phyloP scores from a whole-genome alignment of 1,284 basidiomycete species.

The Ganoderma sp. region DNA sequence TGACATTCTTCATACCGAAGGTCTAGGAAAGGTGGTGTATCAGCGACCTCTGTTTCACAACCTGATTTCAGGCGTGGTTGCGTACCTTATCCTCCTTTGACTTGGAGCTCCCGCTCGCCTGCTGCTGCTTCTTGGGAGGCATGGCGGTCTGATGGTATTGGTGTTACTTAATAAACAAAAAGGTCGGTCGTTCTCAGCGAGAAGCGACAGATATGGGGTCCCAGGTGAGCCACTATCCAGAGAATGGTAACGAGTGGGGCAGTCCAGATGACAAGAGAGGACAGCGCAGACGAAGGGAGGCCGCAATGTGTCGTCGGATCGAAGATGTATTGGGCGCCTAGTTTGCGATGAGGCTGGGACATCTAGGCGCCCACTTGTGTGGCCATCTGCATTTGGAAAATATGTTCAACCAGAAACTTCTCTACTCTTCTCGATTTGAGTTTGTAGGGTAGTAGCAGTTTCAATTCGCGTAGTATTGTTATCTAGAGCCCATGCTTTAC shows the following conservation, averaged over 20 bases:
- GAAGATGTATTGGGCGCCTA: background rate
- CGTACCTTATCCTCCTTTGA: slow-evolving; percentile 78
- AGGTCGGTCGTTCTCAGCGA: background rate
- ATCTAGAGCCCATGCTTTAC: no score
- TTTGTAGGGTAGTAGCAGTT: no score
- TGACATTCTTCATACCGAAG: slow-evolving; percentile 92
- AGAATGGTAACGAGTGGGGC: background rate
- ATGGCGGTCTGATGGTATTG: slow-evolving; percentile 43
- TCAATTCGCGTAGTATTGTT: no score
- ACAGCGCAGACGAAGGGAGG: background rate
- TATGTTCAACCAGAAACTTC: no score
- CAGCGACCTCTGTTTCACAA: slow-evolving; percentile 35
- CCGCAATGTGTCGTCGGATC: background rate
- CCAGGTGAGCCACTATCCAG: no score
- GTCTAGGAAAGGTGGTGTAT: slow-evolving; percentile 58
- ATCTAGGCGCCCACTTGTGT: background rate
- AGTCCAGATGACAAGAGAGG: background rate
- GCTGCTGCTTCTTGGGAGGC: slow-evolving; percentile 73
- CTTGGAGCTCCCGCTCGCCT: slow-evolving; percentile 59
- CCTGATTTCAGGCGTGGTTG: slow-evolving; percentile 17
- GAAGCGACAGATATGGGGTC: background rate
- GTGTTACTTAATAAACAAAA: background rate
- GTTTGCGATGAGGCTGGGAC: background rate
- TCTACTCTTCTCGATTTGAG: no score
- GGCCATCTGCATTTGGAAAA: background rate